Evolutionary conservation across 2,329 filamentous ascomycete species (phyloP).

Genomic region (Claviceps sp.): DNA sequence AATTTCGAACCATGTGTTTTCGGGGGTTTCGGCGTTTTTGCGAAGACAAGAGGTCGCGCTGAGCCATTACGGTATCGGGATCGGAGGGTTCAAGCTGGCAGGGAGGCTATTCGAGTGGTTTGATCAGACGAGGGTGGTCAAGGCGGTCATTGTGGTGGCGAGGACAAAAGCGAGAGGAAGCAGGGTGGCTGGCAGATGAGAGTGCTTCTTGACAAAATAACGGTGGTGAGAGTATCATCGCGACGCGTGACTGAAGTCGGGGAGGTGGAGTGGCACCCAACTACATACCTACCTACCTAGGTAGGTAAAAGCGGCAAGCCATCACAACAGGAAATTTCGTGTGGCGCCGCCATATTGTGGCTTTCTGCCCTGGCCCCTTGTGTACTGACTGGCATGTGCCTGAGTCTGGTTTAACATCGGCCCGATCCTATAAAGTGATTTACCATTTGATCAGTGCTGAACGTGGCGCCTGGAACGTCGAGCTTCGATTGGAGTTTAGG

Average conservation of each 20-base stretch:
- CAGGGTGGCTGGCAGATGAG: not conserved
- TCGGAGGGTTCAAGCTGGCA: conserved; percentile 23
- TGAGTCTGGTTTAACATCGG: no score
- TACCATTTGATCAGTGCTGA: no score
- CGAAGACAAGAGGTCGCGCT: conserved; percentile 19
- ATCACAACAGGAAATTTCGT: no score
- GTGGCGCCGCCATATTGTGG: no score
- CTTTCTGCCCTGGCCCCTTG: no score
- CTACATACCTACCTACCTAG: no score
- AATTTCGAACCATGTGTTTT: conserved; percentile 39
- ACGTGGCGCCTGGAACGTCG: no score
- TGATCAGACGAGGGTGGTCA: conserved; percentile 19
- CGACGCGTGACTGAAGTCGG: not conserved
- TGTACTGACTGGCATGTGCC: no score
- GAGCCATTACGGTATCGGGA: conserved; percentile 19
- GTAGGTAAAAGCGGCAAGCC: no score
- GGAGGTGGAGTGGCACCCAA: no score
- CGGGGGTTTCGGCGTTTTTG: conserved; percentile 32
- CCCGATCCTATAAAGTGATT: no score
- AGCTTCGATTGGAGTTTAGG: no score
- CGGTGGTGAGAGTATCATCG: not conserved
- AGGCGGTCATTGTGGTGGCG: conserved; percentile 23
- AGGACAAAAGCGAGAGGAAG: conserved; percentile 1
- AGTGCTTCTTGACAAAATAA: not conserved
- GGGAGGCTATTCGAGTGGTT: conserved; percentile 27